These are phyloP conservation scores for Fusarium papillatum DNA, from an alignment of 2,329 filamentous ascomycete genomes.

Conservation along the genomic window DNA sequence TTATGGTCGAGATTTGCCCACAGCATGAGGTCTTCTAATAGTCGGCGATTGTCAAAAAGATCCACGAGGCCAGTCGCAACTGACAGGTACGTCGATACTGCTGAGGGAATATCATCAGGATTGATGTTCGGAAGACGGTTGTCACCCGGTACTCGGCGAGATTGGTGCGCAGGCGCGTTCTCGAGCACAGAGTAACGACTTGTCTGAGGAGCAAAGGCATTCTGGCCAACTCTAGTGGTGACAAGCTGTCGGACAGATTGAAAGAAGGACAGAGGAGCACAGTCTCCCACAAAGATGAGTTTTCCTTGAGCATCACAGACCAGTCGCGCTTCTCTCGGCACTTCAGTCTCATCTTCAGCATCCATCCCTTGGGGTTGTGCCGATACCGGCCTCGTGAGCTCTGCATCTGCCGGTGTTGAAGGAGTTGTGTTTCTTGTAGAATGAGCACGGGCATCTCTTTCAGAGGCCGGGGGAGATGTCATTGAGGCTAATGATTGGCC, in stretches of 20 bases:
- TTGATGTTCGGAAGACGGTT: slow-evolving; percentile 45
- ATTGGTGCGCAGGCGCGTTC: slow-evolving; percentile 52
- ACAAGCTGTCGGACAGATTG: slow-evolving; percentile 67
- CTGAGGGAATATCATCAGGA: slow-evolving; percentile 40
- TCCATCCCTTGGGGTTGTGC: slow-evolving; percentile 23
- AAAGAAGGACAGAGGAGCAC: slow-evolving; percentile 68
- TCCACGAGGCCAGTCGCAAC: slow-evolving; percentile 62
- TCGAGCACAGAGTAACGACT: slow-evolving; percentile 64
- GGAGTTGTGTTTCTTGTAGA: slow-evolving; percentile 35
- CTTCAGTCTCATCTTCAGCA: slow-evolving; percentile 66
- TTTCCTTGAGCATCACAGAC: slow-evolving; percentile 67
- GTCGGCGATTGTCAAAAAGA: slow-evolving; percentile 57
- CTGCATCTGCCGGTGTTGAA: slow-evolving; percentile 18
- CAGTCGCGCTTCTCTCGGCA: slow-evolving; percentile 65
- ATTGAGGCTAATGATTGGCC: slow-evolving; percentile 33
- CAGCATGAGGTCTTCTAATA: slow-evolving; percentile 55
- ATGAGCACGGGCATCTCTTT: slow-evolving; percentile 27
- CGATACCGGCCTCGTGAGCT: slow-evolving; percentile 1
- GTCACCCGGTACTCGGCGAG: slow-evolving; percentile 33
- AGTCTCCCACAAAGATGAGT: slow-evolving; percentile 69
- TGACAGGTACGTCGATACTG: slow-evolving; percentile 53
- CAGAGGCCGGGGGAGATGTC: slow-evolving; percentile 37
- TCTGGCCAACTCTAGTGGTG: slow-evolving; percentile 60
- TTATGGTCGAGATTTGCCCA: slow-evolving; percentile 55
- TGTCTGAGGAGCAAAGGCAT: slow-evolving; percentile 65